phyloP scores from a whole-genome alignment of 2,329 filamentous ascomycete species.

The Aspergillus sp. region DNA sequence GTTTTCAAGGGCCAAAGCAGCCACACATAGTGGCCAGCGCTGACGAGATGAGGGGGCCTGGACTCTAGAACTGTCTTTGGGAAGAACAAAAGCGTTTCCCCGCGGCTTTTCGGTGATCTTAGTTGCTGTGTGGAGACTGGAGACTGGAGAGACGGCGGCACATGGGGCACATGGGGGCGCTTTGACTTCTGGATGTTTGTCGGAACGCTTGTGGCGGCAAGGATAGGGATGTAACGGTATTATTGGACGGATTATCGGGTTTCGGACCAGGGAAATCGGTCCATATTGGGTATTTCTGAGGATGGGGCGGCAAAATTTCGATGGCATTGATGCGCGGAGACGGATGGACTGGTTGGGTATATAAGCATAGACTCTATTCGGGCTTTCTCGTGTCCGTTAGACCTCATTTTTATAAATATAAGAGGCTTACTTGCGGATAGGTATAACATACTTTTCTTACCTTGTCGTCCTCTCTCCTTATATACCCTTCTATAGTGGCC shows the following conservation, averaged over 20 bases:
- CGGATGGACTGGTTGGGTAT: neutral
- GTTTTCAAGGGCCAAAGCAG: neutral
- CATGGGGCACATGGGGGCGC: neutral
- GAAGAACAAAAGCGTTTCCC: neutral
- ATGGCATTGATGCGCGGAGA: neutral
- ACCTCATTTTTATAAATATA: neutral
- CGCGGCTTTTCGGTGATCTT: neutral
- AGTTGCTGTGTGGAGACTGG: neutral
- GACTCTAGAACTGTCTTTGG: neutral
- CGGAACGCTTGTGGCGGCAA: slow-evolving; percentile 3
- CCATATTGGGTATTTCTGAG: slow-evolving; percentile 1
- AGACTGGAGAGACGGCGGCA: neutral
- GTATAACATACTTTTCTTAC: neutral
- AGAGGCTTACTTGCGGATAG: neutral
- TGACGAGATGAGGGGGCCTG: slow-evolving; percentile 3
- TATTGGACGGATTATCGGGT: neutral
- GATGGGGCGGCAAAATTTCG: slow-evolving; percentile 3
- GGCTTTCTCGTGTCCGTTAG: neutral
- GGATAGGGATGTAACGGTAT: neutral
- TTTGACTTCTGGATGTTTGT: neutral
- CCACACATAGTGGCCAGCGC: slow-evolving; percentile 9
- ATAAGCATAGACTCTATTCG: neutral
- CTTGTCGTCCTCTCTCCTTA: neutral
- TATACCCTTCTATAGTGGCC: neutral
- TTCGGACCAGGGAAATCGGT: neutral